phyloP scores from a whole-genome alignment of 2,329 filamentous ascomycete species.

The Aspergillus aculeatinus region DNA sequence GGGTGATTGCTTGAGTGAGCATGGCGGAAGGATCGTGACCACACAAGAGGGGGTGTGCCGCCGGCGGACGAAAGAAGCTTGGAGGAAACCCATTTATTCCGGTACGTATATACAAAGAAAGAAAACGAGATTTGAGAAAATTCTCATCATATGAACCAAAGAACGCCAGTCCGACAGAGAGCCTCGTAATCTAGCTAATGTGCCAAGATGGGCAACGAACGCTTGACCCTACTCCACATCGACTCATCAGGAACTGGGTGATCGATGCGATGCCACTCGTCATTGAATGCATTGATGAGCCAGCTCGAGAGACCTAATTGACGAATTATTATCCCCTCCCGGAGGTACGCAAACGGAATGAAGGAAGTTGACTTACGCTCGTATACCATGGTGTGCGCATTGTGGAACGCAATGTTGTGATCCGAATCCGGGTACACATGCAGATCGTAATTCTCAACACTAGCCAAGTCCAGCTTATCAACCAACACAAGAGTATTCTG shows the following conservation, averaged over 20 bases:
- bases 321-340: neutral
- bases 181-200: constrained; percentile 1
- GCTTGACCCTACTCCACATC: constrained; percentile 26
- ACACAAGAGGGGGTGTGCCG: too few species aligned
- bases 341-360: neutral
- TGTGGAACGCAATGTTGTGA: constrained; percentile 92
- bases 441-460: constrained; percentile 90
- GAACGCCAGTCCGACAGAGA: neutral
- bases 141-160: neutral
- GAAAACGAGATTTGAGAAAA: neutral
- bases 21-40: too few species aligned
- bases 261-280: constrained; percentile 74
- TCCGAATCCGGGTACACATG: constrained; percentile 96
- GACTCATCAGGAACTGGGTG: constrained; percentile 50
- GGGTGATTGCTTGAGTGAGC: too few species aligned
- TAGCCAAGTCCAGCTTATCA: constrained; percentile 77
- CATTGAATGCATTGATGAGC: constrained; percentile 97
- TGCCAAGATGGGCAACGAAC: constrained; percentile 14
- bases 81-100: neutral
- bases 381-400: constrained; percentile 86
- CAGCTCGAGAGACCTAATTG: constrained; percentile 60
- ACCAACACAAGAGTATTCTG: constrained; percentile 88
- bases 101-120: neutral
- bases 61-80: neutral
- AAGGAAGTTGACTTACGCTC: constrained; percentile 64